Conservation (phyloP, 495 filamentous ascomycete species). For the Antarctomyces pellizariae region DNA sequence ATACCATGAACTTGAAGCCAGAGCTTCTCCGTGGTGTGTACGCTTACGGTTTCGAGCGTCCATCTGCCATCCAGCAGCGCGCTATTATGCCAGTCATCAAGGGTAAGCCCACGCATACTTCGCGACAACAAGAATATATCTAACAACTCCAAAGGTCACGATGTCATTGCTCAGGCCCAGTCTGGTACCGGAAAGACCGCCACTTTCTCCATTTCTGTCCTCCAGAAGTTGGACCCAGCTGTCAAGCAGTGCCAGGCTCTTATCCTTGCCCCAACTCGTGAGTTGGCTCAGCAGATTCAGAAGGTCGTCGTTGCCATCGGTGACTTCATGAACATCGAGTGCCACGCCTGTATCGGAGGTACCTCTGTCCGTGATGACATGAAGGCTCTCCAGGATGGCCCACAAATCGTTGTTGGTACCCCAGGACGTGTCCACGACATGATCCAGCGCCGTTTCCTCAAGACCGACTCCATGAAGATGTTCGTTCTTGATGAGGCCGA, state of each 20-base stretch:
- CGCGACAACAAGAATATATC: slow-evolving; percentile 4
- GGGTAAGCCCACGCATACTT: slow-evolving; percentile 36
- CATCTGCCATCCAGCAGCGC: slow-evolving; percentile 97
- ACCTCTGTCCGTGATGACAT: slow-evolving; percentile 97
- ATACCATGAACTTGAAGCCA: slow-evolving; percentile 86
- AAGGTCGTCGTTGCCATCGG: slow-evolving; percentile 95
- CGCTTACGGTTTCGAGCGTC: slow-evolving; percentile 97
- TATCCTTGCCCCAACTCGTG: slow-evolving; percentile 89
- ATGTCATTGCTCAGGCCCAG: slow-evolving; percentile 97
- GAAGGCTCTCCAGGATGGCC: slow-evolving; percentile 83
- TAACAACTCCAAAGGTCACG: slow-evolving; percentile 42
- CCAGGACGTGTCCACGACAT: slow-evolving; percentile 96
- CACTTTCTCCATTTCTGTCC: slow-evolving; percentile 94
- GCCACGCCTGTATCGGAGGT: slow-evolving; percentile 97
- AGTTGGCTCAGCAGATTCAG: slow-evolving; percentile 96
- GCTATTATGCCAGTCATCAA: slow-evolving; percentile 99
- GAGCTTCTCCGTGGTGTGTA: slow-evolving; percentile 98
- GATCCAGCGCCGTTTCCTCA: slow-evolving; percentile 89
- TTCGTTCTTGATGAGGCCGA: slow-evolving; percentile 98
- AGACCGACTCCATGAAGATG: slow-evolving; percentile 95
- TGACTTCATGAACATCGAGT: slow-evolving; percentile 98
- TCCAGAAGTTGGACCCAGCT: slow-evolving; percentile 90
- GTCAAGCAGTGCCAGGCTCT: slow-evolving; percentile 89
- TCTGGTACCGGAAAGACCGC: slow-evolving; percentile 99
- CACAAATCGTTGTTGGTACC: slow-evolving; percentile 90